Evolutionary conservation across 2,329 filamentous ascomycete species (phyloP).

Genomic region (Exophiala mesophila): DNA sequence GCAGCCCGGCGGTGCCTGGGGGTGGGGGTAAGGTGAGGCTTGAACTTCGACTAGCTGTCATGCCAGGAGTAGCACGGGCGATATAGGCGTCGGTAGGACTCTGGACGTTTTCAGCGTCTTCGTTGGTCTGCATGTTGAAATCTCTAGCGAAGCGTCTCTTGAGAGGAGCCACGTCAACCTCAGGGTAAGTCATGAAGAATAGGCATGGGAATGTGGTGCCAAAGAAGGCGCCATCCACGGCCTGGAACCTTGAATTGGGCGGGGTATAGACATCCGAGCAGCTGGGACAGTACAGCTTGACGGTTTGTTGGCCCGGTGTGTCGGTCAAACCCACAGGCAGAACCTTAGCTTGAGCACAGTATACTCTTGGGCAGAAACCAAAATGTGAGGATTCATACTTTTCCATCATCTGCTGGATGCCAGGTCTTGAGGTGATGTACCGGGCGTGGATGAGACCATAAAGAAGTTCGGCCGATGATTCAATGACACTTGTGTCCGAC

Average conservation of each 20-base stretch:
- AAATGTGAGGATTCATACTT: constrained; percentile 98
- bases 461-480: constrained; percentile 94
- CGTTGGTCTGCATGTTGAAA: constrained; percentile 10
- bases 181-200: constrained; percentile 97
- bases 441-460: constrained; percentile 98
- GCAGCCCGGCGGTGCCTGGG: constrained; percentile 28
- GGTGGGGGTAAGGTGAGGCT: constrained; percentile 23
- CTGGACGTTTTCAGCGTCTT: constrained; percentile 24
- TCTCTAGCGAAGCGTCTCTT: constrained; percentile 44
- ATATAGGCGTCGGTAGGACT: constrained; percentile 26
- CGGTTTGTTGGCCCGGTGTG: constrained; percentile 91
- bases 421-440: constrained; percentile 92
- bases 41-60: constrained; percentile 26
- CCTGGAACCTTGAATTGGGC: constrained; percentile 94
- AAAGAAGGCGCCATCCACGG: constrained; percentile 96
- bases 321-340: constrained; percentile 91
- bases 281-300: constrained; percentile 96
- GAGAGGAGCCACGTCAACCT: constrained; percentile 76
- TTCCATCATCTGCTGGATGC: constrained; percentile 98
- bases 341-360: constrained; percentile 85
- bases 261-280: constrained; percentile 97
- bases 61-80: constrained; percentile 8
- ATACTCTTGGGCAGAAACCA: constrained; percentile 87
- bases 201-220: constrained; percentile 94
- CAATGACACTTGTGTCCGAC: constrained; percentile 90